Evolutionary conservation across 2,329 filamentous ascomycete genomes (phyloP).

Genomic region (Penicillium crustosum): DNA sequence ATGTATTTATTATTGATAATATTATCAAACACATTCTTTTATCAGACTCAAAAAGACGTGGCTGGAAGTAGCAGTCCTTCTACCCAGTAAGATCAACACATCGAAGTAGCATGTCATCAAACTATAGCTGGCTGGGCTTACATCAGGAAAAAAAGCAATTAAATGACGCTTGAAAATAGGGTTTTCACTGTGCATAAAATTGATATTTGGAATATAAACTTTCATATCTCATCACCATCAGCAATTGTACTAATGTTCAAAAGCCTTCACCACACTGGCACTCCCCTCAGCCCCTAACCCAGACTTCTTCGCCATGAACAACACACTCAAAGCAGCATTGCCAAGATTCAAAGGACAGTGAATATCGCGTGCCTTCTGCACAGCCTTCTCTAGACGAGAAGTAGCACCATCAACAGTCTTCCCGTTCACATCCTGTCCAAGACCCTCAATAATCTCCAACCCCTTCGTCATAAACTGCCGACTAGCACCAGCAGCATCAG

Average conservation of each 20-base stretch:
- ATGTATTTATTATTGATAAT: constrained; percentile 4
- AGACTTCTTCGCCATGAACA: constrained; percentile 34
- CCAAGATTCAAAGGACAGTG: constrained; percentile 42
- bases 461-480: constrained; percentile 45
- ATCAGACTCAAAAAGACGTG: background rate
- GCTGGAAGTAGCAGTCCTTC: background rate
- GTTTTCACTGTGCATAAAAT: background rate
- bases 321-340: constrained; percentile 38
- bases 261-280: constrained; percentile 36
- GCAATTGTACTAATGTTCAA: constrained; percentile 22
- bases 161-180: background rate
- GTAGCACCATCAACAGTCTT: constrained; percentile 42
- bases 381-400: constrained; percentile 40
- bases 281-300: constrained; percentile 33
- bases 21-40: background rate
- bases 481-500: constrained; percentile 50
- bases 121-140: background rate
- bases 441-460: constrained; percentile 38
- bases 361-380: constrained; percentile 44
- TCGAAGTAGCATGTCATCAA: background rate
- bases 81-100: background rate
- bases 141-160: background rate
- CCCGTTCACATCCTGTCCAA: constrained; percentile 21
- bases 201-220: background rate
- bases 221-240: background rate